Evolutionary conservation across 169 alveolate species (phyloP).

Genomic region (Plasmodium fragile): DNA sequence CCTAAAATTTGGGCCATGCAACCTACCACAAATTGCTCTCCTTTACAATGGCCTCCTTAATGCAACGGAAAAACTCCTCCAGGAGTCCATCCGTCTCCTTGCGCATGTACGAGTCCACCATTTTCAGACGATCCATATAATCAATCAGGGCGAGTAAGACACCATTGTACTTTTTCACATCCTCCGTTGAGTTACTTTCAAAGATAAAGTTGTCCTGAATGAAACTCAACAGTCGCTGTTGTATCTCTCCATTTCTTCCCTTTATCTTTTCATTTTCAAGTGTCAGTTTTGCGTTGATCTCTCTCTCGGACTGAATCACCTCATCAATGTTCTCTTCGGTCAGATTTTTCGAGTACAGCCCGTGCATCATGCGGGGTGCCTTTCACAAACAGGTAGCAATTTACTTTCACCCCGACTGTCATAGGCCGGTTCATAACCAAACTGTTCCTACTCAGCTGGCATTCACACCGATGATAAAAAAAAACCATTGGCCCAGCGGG

Average conservation of each 20-base stretch:
- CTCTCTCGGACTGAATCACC: constrained; percentile 29
- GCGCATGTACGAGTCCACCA: constrained; percentile 15
- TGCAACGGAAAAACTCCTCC: constrained; percentile 42
- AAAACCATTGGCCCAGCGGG: not conserved
- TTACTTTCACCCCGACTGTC: not conserved
- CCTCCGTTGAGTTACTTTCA: constrained; percentile 26
- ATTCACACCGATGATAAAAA: not conserved
- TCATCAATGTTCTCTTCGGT: constrained; percentile 33
- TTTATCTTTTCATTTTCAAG: constrained; percentile 46
- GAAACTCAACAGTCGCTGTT: constrained; percentile 13
- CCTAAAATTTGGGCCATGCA: not conserved
- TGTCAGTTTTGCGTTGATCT: constrained; percentile 7
- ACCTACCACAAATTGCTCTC: constrained; percentile 49
- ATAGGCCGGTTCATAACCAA: not conserved
- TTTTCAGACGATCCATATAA: constrained; percentile 41
- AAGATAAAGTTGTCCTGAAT: constrained; percentile 26
- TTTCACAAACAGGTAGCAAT: not conserved
- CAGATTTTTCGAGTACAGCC: constrained; percentile 37
- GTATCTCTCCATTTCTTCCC: constrained; percentile 47
- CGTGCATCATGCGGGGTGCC: not conserved
- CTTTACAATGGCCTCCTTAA: constrained; percentile 49
- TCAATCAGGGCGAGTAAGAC: constrained; percentile 23
- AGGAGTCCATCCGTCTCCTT: constrained; percentile 16
- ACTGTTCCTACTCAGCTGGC: not conserved
- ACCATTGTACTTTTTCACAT: constrained; percentile 15